Evolutionary conservation across 2,329 filamentous ascomycete genomes (phyloP), one percentile per base, ranked within the genome.

Genomic region (Rhynchosporium secalis): DNA sequence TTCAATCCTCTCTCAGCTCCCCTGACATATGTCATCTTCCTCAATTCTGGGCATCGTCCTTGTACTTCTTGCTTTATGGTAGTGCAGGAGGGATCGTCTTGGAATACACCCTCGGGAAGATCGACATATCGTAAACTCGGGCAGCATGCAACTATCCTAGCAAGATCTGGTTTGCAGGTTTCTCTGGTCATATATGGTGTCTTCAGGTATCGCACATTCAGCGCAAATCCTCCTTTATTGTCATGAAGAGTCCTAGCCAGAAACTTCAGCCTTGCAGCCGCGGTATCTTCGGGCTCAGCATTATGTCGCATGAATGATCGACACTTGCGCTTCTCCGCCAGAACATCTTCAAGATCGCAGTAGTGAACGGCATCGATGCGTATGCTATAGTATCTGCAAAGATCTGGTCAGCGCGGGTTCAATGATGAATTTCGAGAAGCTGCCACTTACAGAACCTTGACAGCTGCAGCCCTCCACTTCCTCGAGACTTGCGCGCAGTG

Each of bases 351-450:
- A 70, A 90, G 88, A 67, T 90, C 86, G 79, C 94, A 98, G 78
- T 96, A 97, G 77, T 98, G 94, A 38, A 97, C 93, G 20, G 90
- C 85, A 74, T 98, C 94, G 74, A 98, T 95, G 63, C 93, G 90
- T 68, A 98, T 87, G 79, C 92, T 93, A 71, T 88, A 87, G 75
- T 96, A 96, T 68, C 91, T 96, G 60, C 51, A 63, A 38, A 43
- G 12, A 20, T 1, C 36, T 48, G n/a, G 52, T 61, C 33, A 65
- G 51, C 43, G 56, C 41, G 43, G 69, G 38, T 41, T 9, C 31
- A 49, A 26, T 4, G 26, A 40, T 15, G 40, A 15, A 31, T 41
- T 8, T 15, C 40, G 3, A 41, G 45, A 12, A 33, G 33, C 33
- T 36, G 10, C 47, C 49, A 83, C 89, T 75, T 81, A 96, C 90